Base-by-base conservation (phyloP, 208 protist genomes). In the Trichomonas gallinae region DNA sequence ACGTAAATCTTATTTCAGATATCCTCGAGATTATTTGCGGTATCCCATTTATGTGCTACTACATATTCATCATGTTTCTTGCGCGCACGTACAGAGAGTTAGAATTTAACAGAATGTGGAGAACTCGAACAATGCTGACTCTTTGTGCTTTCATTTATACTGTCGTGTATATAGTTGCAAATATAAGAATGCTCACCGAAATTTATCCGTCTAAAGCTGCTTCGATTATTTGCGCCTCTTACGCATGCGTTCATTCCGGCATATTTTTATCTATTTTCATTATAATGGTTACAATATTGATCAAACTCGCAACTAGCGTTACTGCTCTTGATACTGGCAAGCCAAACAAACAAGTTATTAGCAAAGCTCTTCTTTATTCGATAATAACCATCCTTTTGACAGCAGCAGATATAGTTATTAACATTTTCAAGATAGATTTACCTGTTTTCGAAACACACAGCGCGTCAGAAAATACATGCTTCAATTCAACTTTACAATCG, bases 101-200 rank as follows among this genome's bases (percentile, higher is more conserved):
- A 0, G 83, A 89, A 89, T 89, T 89, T 46, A 89, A 89, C 83
- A 89, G 83, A 89, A 44, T 89, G 38, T 89, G 83, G 83, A 31
- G 83, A 89, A 89, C 83, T 17, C 0, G 83, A 31, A n/a, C 40
- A 31, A 48, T 89, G 45, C 17, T 89, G 0, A 31, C 40, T 46
- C 4, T 89, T 8, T 46, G 11, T 8, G 17, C 38, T 0, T 46
- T 89, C 15, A 23, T 89, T n/a, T 46, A 89, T 46, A 10, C 83
- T n/a, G 11, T 89, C 3, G 9, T 89, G 9, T 89, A 34, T 10
- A 38, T 11, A 21, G 31, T 89, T 17, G 0, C 83, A 45, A 89
- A 89, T 89, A 1, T 89, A 17, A 45, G 38, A 89, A 44, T 34
- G 83, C 83, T 40, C 38, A 42, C 34, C 45, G 4, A 89, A 46